Base-by-base conservation (phyloP, 2,329 filamentous ascomycete species). In the Teratosphaeria viscida region DNA sequence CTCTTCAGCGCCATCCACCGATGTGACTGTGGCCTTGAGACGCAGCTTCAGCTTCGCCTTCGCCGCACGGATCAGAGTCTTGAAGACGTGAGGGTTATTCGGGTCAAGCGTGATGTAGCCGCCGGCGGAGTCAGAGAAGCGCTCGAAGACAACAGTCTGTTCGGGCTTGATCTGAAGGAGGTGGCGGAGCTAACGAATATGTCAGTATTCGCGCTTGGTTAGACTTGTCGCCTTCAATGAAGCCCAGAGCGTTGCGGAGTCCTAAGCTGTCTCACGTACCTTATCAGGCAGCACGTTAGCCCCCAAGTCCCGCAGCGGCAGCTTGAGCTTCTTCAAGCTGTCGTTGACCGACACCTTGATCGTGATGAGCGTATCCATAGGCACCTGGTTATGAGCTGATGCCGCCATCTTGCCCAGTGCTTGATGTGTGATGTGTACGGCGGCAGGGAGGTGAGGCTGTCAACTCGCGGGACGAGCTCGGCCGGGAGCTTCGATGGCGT, bases 11-110 rank as follows among this genome's bases (percentile, higher is more conserved):
- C 53, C 47, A 34, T 60, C 59, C 52, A 63, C 16, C 12, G 70
- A 66, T 6, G 66, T 66, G 54, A 72, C 68, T n/a, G 71, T 71
- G 4, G 70, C 71, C 64, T 70, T 89, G 61, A 99, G 83, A 75
- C 94, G 92, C 67, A 99, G 86, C 85, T 97, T 99, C 65, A 92
- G 85, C 82, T 99, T 99, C 43, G 94, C 94, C 80, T 96, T 99
- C 64, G 94, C 94, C 66, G 94, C 94, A 69, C 94, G 88, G 73
- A 94, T 92, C 52, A 99, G 86, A 73, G 96, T 94, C 80, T 96
- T 97, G 81, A 96, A 99, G 70, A 95, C 89, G 54, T 89, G 81
- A 8, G 83, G 77, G 71, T 96, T 95, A 72, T 81, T 80, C 63
- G 85, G 79, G 73, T 96, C 88, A 61, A 99, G 86, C 53, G 83